These are phyloP conservation scores for Debaryomycetaceae sp. DNA, from an alignment of 1,139 yeast genomes.

Conservation along the genomic window DNA sequence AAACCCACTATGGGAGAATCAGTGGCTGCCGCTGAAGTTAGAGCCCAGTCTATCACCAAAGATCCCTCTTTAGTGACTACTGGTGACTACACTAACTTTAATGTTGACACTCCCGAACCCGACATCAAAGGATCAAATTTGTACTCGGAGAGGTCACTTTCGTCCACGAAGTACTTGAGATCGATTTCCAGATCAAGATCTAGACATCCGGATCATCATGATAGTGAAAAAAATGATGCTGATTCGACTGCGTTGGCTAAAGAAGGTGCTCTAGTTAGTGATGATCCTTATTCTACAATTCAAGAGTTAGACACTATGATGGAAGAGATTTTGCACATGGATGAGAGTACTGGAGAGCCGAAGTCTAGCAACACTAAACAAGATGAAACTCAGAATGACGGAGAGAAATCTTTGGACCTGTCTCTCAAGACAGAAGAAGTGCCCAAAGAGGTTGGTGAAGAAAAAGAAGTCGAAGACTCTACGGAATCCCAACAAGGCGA, in stretches of 20 bases:
- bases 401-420: background rate
- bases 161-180: slow-evolving; percentile 52
- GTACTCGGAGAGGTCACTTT: slow-evolving; percentile 28
- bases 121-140: slow-evolving; percentile 19
- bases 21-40: slow-evolving; percentile 41
- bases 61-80: slow-evolving; percentile 46
- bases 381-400: background rate
- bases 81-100: slow-evolving; percentile 50
- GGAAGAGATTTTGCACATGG: slow-evolving; percentile 31
- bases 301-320: slow-evolving; percentile 42
- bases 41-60: slow-evolving; percentile 18
- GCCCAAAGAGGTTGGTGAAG: background rate
- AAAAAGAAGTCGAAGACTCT: slow-evolving; percentile 1
- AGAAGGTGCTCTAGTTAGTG: slow-evolving; percentile 48
- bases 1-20: slow-evolving; percentile 52
- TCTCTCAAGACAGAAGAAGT: background rate
- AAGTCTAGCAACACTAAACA: slow-evolving; percentile 1
- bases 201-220: slow-evolving; percentile 31
- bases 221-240: slow-evolving; percentile 42
- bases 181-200: slow-evolving; percentile 64
- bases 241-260: slow-evolving; percentile 35
- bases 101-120: slow-evolving; percentile 35
- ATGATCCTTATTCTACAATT: slow-evolving; percentile 43
- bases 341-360: slow-evolving; percentile 12
- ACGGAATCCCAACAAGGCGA: background rate